Evolutionary conservation across 805 yeast species (phyloP), one percentile per base, ranked within the genome.

Genomic region (Lachancea quebecensis): DNA sequence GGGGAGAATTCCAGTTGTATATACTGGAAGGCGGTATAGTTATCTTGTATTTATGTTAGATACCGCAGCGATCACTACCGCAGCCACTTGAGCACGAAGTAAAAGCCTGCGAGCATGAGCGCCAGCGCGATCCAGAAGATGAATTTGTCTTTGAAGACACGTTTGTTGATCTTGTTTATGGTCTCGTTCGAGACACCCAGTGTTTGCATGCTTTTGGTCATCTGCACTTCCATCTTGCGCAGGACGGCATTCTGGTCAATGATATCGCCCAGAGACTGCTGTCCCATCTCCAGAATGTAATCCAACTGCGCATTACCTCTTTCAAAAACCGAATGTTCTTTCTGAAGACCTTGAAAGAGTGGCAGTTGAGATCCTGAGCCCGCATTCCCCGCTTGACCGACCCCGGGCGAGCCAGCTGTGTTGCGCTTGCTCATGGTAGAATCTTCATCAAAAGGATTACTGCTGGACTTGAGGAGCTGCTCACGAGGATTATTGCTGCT

Each of bases 151-250:
- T 87, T 83, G 54, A 76, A 78, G 10, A 95, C 91, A 45, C 95
- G 75, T 53, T 79, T 77, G 64, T 89, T 93, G 29, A 91, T 82
- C 44, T 75, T 72, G 45, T 84, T 71, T 39, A 93, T 88, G 1
- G 98, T 91, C 12, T 83, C 83, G 50, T 79, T 81, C 30, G 95
- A 85, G 1, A 93, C 84, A 5, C 97, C 97, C 48, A 93, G 72
- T 1, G 96, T 88, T 39, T 77, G 72, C 50, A 93, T 78, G 21
- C 85, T 76, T 42, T 79, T 74, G 38, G 81, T 77, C 68, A 93
- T 72, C 51, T 73, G 77, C 36, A 54, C 55, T 51, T 83, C 87
- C 28, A 91, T 72, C 47, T 71, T 70, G 46, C 74, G 69, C 46
- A 91, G 71, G 27, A 82, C 73, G 56, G 82, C 83, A 62, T 87